Evolutionary conservation across 257 asterid species (phyloP), one percentile per base, ranked within the genome.

Genomic region (Thymus quinquecostatus): DNA sequence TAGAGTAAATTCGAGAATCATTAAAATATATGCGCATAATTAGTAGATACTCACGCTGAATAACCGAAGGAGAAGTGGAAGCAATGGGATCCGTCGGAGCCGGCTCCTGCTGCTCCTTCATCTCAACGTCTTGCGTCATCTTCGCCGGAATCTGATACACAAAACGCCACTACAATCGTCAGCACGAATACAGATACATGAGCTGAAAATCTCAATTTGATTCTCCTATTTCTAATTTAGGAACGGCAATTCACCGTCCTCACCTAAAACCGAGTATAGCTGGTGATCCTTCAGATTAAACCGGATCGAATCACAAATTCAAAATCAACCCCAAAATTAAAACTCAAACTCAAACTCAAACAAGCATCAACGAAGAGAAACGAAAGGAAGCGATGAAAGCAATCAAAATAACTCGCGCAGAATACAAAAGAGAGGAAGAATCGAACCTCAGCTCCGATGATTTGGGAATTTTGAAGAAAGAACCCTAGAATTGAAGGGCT

Each of bases 91-190:
- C 68, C 63, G 94, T 83, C 14, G 88, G 81, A 53, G 86, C 80
- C 2, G 82, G 78, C 38, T 21, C 21, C 21, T 72, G 83, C 78
- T 95, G 91, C 82, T 89, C 96, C 80, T 88, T 86, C 96, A 92
- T 92, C 88, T 95, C 98, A 72, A 88, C 84, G 68, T 92, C 99
- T 83, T 86, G 91, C 77, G 93, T 88, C 98, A 89, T 89, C 72
- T 81, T 80, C 51, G 75, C 30, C 75, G 74, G 69, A 66, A 81
- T 50, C 92, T 86, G 88, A 62, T 82, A 74, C 78, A 82, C 40
- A 38, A 21, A 74, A 71, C 11, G 69, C 57, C 75, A 77, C 32
- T 6, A 78, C 12, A 59, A 79, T 68, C 34, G 79, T 71, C 44
- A 60, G 38, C 60, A 57, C 36, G 64, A 76, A 65, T 9, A 77